Base-by-base conservation (phyloP, 2,329 filamentous ascomycete species). In the Zasmidium cellare region DNA sequence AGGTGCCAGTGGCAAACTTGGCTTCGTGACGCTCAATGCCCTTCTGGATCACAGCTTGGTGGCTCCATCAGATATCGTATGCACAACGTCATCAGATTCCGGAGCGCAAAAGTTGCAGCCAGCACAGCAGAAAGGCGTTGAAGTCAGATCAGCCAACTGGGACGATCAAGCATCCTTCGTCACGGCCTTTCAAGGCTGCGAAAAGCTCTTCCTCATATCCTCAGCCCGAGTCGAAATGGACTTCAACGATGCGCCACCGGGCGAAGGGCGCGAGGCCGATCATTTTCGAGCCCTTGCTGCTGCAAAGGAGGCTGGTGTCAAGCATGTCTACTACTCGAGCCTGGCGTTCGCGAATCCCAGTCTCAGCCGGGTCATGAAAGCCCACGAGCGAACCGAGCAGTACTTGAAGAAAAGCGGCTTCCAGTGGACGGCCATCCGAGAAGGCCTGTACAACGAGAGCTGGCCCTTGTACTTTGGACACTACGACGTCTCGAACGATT, bases 381-480 rank as follows among this genome's bases (percentile, higher is more conserved):
- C 78, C 1, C 78, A 80, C 57, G 73, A 76, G n/a, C 67, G 76
- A 3, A 80, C 78, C 0, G 77, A 80, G 61, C 63, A 64, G 16
- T 77, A 76, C 49, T 61, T 80, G 52, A 49, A 55, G 28, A 24
- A 63, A 19, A 67, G 69, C 14, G 63, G 68, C 3, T 46, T 70
- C 19, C 45, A 60, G 9, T 72, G 69, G 3, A 79, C 76, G 0
- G 65, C 79, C 3, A 66, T 80, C 0, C 66, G 78, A 0, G 76
- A 80, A 57, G 78, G 78, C 0, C 53, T 80, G 55, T 79, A 80
- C 55, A 78, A 75, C 47, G 77, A 80, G 65, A 75, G 71, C 53
- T 80, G 78, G 78, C 78, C 77, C 6, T 62, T 80, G 19, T 79
- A 80, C 58, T 72, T 79, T 19, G 77, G 78, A 0, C 76, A 80